Evolutionary conservation across 345 rosid genomes (phyloP).

Genomic region (Lenwebbia sp.): DNA sequence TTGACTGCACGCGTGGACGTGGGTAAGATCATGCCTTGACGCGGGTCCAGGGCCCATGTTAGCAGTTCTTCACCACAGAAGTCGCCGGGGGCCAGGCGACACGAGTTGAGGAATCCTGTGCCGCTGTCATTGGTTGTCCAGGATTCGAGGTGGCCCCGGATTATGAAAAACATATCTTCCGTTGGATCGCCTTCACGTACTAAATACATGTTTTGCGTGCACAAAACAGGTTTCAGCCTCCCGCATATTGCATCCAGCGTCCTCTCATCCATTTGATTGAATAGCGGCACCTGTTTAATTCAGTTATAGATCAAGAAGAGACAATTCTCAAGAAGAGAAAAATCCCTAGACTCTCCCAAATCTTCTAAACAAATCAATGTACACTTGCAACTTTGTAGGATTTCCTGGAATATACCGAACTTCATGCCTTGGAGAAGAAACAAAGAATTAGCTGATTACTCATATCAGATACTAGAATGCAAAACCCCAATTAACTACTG

Average conservation of each 20-base stretch:
- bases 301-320: neutral
- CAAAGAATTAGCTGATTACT: neutral
- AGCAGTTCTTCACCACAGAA: constrained; percentile 11
- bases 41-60: constrained; percentile 14
- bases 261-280: constrained; percentile 12
- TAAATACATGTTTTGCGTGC: constrained; percentile 2
- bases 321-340: neutral
- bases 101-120: neutral
- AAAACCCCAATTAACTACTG: neutral
- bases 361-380: neutral
- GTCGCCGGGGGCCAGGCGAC: neutral
- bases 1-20: constrained; percentile 12
- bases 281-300: constrained; percentile 13
- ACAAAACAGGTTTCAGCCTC: constrained; percentile 8
- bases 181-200: constrained; percentile 19
- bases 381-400: neutral
- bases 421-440: neutral
- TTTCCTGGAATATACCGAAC: neutral
- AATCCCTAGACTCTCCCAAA: neutral
- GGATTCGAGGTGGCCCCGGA: constrained; percentile 12
- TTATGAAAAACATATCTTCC: constrained; percentile 17
- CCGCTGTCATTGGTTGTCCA: constrained; percentile 11
- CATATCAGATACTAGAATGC: neutral
- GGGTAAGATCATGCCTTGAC: constrained; percentile 7
- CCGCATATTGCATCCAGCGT: constrained; percentile 21